Conservation (phyloP, 2,329 filamentous ascomycete genomes). For the Pestalotiopsis sp. region DNA sequence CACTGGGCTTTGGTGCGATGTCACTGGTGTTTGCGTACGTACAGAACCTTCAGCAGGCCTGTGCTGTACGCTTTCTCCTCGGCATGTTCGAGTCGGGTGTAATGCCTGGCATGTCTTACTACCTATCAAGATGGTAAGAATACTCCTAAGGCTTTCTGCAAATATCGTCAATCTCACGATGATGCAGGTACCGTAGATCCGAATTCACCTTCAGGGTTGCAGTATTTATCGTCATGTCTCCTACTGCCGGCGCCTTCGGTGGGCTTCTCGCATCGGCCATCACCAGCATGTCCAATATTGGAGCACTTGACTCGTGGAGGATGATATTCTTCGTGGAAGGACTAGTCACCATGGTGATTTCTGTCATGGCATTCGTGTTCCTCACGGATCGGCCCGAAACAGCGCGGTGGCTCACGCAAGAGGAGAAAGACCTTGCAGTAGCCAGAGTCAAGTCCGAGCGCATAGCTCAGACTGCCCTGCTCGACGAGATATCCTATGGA, state of each 20-base stretch:
- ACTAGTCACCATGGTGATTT: constrained; percentile 54
- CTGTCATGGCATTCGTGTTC: constrained; percentile 63
- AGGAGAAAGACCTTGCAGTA: constrained; percentile 68
- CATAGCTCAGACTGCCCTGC: constrained; percentile 61
- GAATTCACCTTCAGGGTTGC: constrained; percentile 70
- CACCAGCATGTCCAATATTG: constrained; percentile 59
- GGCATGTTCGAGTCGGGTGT: constrained; percentile 74
- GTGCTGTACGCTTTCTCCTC: constrained; percentile 67
- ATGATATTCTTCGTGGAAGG: constrained; percentile 43
- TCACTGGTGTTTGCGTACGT: constrained; percentile 71
- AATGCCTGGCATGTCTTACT: constrained; percentile 75
- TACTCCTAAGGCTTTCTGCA: neutral
- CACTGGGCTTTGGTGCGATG: constrained; percentile 63
- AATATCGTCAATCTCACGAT: neutral
- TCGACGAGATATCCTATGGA: constrained; percentile 62
- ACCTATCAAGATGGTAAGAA: constrained; percentile 63
- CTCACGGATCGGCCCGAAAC: constrained; percentile 71
- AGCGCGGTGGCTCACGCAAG: constrained; percentile 65
- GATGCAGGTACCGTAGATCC: constrained; percentile 56
- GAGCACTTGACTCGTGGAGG: constrained; percentile 28
- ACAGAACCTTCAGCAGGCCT: constrained; percentile 50
- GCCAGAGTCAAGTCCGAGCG: constrained; percentile 71
- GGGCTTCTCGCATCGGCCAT: constrained; percentile 69
- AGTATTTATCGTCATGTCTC: constrained; percentile 72
- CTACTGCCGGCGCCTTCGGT: constrained; percentile 72